Percentiles rank a stretch among this genome's conserved stretches.
These are phyloP conservation scores for Eucalyptus sp. DNA, from an alignment of 345 rosid genomes.

Conservation along the genomic window DNA sequence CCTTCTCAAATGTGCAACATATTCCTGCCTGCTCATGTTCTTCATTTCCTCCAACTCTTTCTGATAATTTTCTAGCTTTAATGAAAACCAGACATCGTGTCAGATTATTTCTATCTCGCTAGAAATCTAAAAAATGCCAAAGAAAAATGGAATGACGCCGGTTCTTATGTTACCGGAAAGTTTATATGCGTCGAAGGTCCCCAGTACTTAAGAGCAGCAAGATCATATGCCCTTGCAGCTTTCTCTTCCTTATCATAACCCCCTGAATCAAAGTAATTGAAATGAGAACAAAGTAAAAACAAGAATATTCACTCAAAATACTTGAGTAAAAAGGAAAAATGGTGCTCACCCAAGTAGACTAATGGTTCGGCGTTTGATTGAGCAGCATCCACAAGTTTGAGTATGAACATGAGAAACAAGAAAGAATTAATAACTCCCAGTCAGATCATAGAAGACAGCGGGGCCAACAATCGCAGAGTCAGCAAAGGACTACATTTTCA, in stretches of 20 bases:
- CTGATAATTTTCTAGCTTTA: slow-evolving; percentile 55
- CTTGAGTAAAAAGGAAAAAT: background rate
- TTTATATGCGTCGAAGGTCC: slow-evolving; percentile 72
- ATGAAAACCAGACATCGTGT: background rate
- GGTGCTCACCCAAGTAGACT: slow-evolving; percentile 66
- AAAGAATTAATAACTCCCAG: background rate
- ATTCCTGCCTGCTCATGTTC: slow-evolving; percentile 75
- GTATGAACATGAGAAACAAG: slow-evolving; percentile 9
- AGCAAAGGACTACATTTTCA: background rate
- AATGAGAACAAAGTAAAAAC: background rate
- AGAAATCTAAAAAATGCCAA: background rate
- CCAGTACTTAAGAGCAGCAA: slow-evolving; percentile 85
- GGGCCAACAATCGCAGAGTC: slow-evolving; percentile 2
- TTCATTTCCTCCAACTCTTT: slow-evolving; percentile 61
- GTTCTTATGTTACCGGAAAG: slow-evolving; percentile 29
- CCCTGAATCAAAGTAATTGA: slow-evolving; percentile 14
- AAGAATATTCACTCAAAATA: background rate
- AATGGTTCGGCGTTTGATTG: slow-evolving; percentile 8
- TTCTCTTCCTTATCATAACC: slow-evolving; percentile 88
- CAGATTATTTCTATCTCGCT: background rate
- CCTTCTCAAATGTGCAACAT: slow-evolving; percentile 77
- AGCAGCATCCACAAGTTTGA: slow-evolving; percentile 18
- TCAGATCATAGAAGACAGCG: slow-evolving; percentile 13
- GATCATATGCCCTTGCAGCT: slow-evolving; percentile 81
- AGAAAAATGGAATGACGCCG: background rate